Percentiles rank a stretch among this genome's conserved stretches.
Conservation (phyloP, 1,284 basidiomycete species). For the Ganoderma lucidum region DNA sequence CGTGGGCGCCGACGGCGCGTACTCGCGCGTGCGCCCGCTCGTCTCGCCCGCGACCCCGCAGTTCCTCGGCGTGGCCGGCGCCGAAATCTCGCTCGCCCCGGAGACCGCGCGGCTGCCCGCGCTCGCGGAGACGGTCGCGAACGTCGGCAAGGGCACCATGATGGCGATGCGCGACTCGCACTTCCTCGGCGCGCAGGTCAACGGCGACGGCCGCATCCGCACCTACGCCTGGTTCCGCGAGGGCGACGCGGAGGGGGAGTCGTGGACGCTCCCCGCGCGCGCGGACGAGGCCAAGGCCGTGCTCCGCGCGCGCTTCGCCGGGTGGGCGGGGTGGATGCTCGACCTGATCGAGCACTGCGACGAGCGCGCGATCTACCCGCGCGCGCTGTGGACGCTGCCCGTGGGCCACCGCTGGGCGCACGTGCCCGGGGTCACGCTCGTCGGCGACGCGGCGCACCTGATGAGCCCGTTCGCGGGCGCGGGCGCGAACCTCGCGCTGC, state of each 20-base stretch:
- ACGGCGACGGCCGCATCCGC: constrained; percentile 25
- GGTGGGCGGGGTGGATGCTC: constrained; percentile 26
- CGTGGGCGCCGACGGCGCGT: constrained; percentile 56
- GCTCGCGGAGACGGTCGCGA: constrained; percentile 20
- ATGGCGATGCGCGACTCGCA: constrained; percentile 12
- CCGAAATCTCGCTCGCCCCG: constrained; percentile 20
- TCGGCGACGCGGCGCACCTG: constrained; percentile 58
- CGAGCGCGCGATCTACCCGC: constrained; percentile 23
- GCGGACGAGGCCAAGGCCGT: constrained; percentile 13
- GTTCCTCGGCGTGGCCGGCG: constrained; percentile 19
- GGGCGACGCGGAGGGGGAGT: background rate
- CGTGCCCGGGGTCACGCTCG: constrained; percentile 34
- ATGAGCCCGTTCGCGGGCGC: constrained; percentile 56
- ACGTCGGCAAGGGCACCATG: constrained; percentile 18
- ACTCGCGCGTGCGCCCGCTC: constrained; percentile 50
- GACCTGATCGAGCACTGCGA: constrained; percentile 22
- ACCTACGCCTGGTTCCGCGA: constrained; percentile 18
- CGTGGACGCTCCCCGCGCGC: constrained; percentile 18
- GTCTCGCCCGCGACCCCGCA: constrained; percentile 20
- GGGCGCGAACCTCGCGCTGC: constrained; percentile 51
- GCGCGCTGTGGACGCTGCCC: constrained; percentile 21
- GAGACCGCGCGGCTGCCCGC: constrained; percentile 9
- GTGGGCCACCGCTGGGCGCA: constrained; percentile 25
- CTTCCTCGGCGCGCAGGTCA: constrained; percentile 14
- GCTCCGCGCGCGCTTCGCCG: constrained; percentile 18